Base-by-base conservation (phyloP, 306 rosid genomes). In the Dalbergia oliveri region DNA sequence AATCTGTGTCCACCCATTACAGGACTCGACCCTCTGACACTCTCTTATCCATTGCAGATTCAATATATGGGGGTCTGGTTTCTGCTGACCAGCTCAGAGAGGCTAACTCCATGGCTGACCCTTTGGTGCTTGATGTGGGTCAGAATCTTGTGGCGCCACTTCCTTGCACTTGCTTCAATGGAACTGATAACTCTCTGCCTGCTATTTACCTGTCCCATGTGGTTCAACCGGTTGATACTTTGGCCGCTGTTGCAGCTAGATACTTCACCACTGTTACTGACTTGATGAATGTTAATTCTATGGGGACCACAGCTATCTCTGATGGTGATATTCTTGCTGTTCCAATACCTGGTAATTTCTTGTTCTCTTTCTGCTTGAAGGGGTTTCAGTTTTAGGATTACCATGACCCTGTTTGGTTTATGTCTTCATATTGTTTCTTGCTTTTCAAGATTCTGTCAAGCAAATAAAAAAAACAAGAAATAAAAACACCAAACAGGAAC, bases 241-340 rank as follows among this genome's bases (percentile, higher is more conserved):
- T 90, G 73, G 81, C 87, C 5, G 91, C 84, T 66, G 80, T 93
- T 50, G 95, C 94, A 0, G 78, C 87, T 1, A 84, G 85, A 71
- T 93, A 93, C 65, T 75, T 72, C 39, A 93, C 97, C 2, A 90
- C 97, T 8, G 60, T 93, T 51, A 90, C 93, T 53, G 97, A 92
- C 57, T 88, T 92, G 91, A 92, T 92, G 97, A 85, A 90, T 80
- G 97, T 89, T 56, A 92, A 92, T 89, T 92, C 93, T 15, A 82
- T 93, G 94, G 94, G 96, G 41, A 86, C 85, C 44, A 62, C 92
- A 9, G 79, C 90, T 58, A 84, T 90, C 56, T 86, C 67, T 76
- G 88, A 77, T 44, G 89, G 88, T 13, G 97, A 93, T 67, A 89
- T 93, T 61, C 89, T 90, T 51, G 90, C 92, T 11, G 79, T 93